Evolutionary conservation across 2,329 filamentous ascomycete genomes (phyloP).

Genomic region (Cladosporium sp.): DNA sequence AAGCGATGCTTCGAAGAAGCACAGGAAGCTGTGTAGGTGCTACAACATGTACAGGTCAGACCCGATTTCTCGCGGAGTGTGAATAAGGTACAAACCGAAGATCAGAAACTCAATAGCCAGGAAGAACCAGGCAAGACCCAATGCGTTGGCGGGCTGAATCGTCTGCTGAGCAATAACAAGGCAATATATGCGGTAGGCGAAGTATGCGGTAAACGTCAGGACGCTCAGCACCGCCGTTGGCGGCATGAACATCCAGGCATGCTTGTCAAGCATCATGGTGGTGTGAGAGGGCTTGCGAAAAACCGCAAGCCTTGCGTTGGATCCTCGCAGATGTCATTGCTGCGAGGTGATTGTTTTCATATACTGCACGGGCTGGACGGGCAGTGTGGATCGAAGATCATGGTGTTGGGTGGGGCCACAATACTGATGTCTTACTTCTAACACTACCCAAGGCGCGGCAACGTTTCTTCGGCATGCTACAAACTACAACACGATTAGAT

Average conservation of each 20-base stretch:
- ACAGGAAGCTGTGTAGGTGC: constrained; percentile 8
- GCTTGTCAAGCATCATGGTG: constrained; percentile 1
- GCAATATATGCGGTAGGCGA: constrained; percentile 9
- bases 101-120: constrained; percentile 8
- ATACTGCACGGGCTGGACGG: neutral
- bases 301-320: neutral
- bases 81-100: neutral
- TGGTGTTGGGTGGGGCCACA: neutral
- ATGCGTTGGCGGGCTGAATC: constrained; percentile 3
- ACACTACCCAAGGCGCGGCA: neutral
- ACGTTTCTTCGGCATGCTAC: neutral
- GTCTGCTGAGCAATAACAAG: constrained; percentile 3
- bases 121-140: constrained; percentile 9
- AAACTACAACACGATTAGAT: neutral
- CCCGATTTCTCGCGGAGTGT: too few species aligned
- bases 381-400: neutral
- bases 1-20: constrained; percentile 5
- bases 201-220: constrained; percentile 7
- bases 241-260: constrained; percentile 9
- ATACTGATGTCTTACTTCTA: neutral
- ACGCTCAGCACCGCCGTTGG: constrained; percentile 7
- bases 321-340: neutral
- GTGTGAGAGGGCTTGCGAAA: neutral
- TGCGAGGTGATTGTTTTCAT: neutral
- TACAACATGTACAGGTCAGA: neutral